These are phyloP conservation scores for Hanseniaspora lindneri DNA, from an alignment of 805 yeast genomes.

Conservation along the genomic window DNA sequence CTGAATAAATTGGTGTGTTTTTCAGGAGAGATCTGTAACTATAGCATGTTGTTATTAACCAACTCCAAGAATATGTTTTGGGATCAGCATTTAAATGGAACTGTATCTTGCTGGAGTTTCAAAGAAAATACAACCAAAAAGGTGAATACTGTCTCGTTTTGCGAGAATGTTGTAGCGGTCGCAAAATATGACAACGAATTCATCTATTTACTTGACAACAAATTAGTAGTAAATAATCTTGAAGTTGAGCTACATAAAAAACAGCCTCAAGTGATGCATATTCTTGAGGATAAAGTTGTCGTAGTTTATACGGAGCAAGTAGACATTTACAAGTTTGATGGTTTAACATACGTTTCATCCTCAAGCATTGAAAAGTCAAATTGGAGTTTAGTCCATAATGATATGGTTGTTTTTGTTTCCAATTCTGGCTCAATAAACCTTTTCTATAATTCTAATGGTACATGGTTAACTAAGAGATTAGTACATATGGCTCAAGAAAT, in stretches of 20 bases:
- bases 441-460: neutral
- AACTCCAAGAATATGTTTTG: too few relatives aligned
- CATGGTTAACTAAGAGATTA: neutral
- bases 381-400: neutral
- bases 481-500: neutral
- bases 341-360: neutral
- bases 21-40: neutral
- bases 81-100: too few relatives aligned
- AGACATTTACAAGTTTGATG: neutral
- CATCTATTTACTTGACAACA: too few relatives aligned
- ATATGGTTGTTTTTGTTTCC: neutral
- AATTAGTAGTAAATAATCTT: too few relatives aligned
- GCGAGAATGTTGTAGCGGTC: too few relatives aligned
- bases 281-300: neutral
- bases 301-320: neutral
- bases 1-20: neutral
- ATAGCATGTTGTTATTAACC: neutral
- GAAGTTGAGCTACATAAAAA: too few relatives aligned
- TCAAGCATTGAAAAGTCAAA: neutral
- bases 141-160: too few relatives aligned
- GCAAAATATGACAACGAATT: too few relatives aligned
- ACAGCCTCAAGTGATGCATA: too few relatives aligned
- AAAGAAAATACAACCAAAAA: too few relatives aligned
- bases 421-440: neutral
- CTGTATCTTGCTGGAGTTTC: too few relatives aligned